Conservation (phyloP, 495 filamentous ascomycete species). For the Tetracladium setigerum region DNA sequence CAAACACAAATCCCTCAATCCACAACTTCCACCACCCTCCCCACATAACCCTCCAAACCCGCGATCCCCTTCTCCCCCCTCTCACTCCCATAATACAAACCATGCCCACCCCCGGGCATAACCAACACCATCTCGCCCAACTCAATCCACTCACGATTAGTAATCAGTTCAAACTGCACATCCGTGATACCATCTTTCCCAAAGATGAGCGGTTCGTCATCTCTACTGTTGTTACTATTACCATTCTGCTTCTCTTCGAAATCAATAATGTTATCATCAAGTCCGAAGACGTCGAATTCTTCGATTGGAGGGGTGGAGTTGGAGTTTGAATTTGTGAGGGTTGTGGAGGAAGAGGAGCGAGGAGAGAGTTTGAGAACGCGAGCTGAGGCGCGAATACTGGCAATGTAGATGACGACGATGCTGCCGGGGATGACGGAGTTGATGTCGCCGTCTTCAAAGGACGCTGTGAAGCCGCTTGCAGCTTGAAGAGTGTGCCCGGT, state of each 20-base stretch:
- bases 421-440: slow-evolving; percentile 34
- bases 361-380: slow-evolving; percentile 45
- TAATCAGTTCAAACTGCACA: slow-evolving; percentile 69
- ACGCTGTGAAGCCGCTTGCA: slow-evolving; percentile 44
- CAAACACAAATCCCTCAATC: no score
- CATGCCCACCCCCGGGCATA: slow-evolving; percentile 54
- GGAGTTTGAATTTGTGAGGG: neutral
- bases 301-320: slow-evolving; percentile 19
- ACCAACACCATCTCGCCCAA: slow-evolving; percentile 71
- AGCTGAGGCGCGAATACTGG: slow-evolving; percentile 76
- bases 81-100: slow-evolving; percentile 37
- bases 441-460: slow-evolving; percentile 32
- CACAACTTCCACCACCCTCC: slow-evolving; percentile 48
- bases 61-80: slow-evolving; percentile 48
- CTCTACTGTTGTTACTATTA: no score
- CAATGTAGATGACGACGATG: slow-evolving; percentile 75
- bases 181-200: slow-evolving; percentile 40
- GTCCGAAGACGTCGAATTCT: slow-evolving; percentile 54
- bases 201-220: slow-evolving; percentile 18
- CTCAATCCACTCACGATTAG: slow-evolving; percentile 79
- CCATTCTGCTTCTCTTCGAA: slow-evolving; percentile 33
- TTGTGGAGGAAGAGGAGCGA: slow-evolving; percentile 10
- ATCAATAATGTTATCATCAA: slow-evolving; percentile 39
- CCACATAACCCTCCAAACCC: slow-evolving; percentile 61
- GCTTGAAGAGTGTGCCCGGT: slow-evolving; percentile 43